These are phyloP conservation scores for Lachancea quebecensis DNA, from an alignment of 805 yeast genomes.

Conservation along the genomic window DNA sequence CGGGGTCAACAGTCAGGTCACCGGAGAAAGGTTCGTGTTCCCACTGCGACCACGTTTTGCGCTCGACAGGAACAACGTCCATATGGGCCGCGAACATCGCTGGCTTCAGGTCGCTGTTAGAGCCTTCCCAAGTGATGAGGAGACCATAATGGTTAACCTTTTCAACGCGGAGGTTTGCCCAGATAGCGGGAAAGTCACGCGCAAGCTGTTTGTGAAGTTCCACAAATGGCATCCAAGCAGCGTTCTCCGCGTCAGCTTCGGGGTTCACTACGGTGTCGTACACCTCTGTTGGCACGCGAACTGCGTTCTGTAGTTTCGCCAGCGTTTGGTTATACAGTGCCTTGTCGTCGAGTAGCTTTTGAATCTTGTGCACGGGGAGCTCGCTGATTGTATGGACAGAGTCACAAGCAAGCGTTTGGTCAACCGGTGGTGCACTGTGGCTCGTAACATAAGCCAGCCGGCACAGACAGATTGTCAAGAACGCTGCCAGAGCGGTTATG, in stretches of 20 bases:
- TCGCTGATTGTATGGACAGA: conserved; percentile 7
- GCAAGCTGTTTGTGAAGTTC: conserved; percentile 49
- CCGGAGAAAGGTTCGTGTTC: conserved; percentile 58
- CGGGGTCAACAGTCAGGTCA: conserved; percentile 48
- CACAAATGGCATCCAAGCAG: conserved; percentile 29
- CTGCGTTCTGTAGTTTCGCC: conserved; percentile 44
- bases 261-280: conserved; percentile 42
- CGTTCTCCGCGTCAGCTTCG: conserved; percentile 45
- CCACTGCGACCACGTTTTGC: conserved; percentile 53
- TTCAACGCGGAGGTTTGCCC: conserved; percentile 42
- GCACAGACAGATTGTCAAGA: not conserved
- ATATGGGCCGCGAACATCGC: conserved; percentile 67
- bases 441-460: not conserved
- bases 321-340: conserved; percentile 34
- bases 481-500: conserved; percentile 2
- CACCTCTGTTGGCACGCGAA: conserved; percentile 53
- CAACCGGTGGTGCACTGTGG: not conserved
- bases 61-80: conserved; percentile 74
- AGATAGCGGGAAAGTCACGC: conserved; percentile 47
- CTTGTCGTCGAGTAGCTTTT: conserved; percentile 20
- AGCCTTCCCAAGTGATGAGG: conserved; percentile 57
- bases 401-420: conserved; percentile 7
- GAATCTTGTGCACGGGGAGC: conserved; percentile 5
- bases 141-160: conserved; percentile 58
- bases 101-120: conserved; percentile 48